Evolutionary conservation across 2,329 filamentous ascomycete species (phyloP).

Genomic region (Diplodia corticola): DNA sequence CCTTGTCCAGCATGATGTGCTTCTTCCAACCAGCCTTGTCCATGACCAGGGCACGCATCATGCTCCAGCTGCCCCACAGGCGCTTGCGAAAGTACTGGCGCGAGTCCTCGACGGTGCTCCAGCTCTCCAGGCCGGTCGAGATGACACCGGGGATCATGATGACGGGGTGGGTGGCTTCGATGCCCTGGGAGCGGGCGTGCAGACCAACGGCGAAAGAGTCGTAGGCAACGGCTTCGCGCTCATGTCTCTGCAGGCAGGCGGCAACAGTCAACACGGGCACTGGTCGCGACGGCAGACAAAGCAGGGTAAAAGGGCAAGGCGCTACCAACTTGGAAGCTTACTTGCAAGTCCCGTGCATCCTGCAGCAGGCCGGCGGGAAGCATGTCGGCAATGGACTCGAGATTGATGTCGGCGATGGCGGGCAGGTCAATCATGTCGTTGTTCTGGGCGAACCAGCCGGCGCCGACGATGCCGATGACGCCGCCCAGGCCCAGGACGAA

Average conservation of each 20-base stretch:
- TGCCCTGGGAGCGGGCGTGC: conserved; percentile 76
- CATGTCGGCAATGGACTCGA: conserved; percentile 84
- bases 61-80: conserved; percentile 97
- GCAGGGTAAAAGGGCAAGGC: not conserved
- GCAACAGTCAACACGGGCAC: not conserved
- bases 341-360: conserved; percentile 83
- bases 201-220: conserved; percentile 92
- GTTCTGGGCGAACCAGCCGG: conserved; percentile 84
- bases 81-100: conserved; percentile 91
- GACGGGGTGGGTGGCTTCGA: conserved; percentile 80
- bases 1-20: conserved; percentile 94
- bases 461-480: conserved; percentile 84
- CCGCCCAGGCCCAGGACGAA: conserved; percentile 87
- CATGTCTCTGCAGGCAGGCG: conserved; percentile 63
- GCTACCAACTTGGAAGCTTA: conserved; percentile 45
- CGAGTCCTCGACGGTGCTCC: conserved; percentile 79
- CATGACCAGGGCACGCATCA: conserved; percentile 92
- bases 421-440: conserved; percentile 90
- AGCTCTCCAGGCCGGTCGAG: conserved; percentile 93
- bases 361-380: conserved; percentile 81
- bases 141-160: conserved; percentile 99
- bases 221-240: conserved; percentile 85
- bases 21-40: conserved; percentile 94
- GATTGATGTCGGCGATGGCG: conserved; percentile 66
- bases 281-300: not conserved